Percentiles rank a stretch among this genome's conserved stretches.
Evolutionary conservation across 345 rosid genomes (phyloP).

Genomic region (Salix purpurea): DNA sequence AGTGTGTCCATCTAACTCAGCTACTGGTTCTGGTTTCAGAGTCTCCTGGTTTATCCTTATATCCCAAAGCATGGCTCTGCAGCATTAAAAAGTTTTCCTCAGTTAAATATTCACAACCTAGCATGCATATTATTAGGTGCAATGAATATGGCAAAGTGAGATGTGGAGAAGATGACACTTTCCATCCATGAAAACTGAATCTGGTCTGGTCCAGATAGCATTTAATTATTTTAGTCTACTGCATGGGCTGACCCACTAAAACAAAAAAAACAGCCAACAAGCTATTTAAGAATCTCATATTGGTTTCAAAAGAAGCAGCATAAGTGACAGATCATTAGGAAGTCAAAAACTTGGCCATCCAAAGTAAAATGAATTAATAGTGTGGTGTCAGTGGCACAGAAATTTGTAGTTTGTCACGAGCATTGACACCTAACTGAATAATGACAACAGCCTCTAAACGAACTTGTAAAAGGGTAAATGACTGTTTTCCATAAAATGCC

Average conservation of each 20-base stretch:
- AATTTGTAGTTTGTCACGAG: background rate
- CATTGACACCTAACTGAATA: background rate
- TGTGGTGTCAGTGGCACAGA: background rate
- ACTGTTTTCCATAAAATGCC: conserved; percentile 9
- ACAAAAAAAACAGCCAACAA: no score
- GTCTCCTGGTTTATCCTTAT: conserved; percentile 40
- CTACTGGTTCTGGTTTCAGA: conserved; percentile 31
- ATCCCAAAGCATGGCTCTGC: conserved; percentile 69
- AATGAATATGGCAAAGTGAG: no score
- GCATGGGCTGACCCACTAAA: no score
- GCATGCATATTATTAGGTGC: no score
- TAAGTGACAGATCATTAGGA: background rate
- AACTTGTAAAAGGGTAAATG: background rate
- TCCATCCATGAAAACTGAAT: no score
- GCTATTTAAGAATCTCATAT: no score
- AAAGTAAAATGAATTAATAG: background rate
- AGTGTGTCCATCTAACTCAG: conserved; percentile 49
- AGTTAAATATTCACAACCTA: background rate
- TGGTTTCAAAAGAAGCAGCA: background rate
- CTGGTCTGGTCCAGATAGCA: no score
- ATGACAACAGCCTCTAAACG: background rate
- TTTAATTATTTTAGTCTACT: no score
- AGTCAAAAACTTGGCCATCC: background rate
- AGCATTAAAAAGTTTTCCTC: conserved; percentile 1
- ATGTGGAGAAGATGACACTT: no score